Evolutionary conservation across 2,329 filamentous ascomycete genomes (phyloP), one percentile per base, ranked within the genome.

Genomic region (Sarocladiaceae sp.): DNA sequence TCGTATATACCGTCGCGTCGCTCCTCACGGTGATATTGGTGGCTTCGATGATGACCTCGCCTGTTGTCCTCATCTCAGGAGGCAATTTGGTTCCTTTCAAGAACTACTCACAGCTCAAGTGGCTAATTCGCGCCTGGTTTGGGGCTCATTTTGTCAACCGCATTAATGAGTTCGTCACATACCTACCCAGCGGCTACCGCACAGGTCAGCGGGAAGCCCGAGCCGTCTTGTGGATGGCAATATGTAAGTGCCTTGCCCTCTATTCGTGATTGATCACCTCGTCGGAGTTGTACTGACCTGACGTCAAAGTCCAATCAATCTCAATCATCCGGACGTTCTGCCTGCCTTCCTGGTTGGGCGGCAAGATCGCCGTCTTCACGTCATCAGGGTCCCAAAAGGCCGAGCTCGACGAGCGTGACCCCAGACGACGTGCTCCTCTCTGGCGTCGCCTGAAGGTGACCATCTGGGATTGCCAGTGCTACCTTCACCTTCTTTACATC

Each of bases 271-370:
- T n/a, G n/a, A n/a, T n/a, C n/a, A n/a, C n/a, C n/a, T n/a, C n/a
- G n/a, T n/a, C n/a, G n/a, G n/a, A n/a, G n/a, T n/a, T n/a, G n/a
- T n/a, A 23, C 20, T 22, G 17, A 44, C 23, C 37, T 7, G 4
- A 8, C 12, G 6, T 4, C 10, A 26, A 11, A 44, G 40, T 44
- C 23, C 40, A 44, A 26, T 72, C 74, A 5, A 64, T 76, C 13
- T 73, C 71, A 54, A 72, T 79, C 52, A 64, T 77, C 50, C 74
- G 74, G 7, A 70, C 74, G 4, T 79, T 79, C 59, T 55, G 78
- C 33, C 66, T 79, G 3, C 77, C 77, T n/a, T 68, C 60, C n/a
- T 78, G 76, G 75, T 70, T 80, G n/a, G 78, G 77, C 25, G 78
- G 76, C 22, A 68, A 75, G 57, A 62, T 71, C 70, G 77, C 0